Base-by-base conservation (phyloP, 768 basidiomycete species). In the Podaxis sp. region DNA sequence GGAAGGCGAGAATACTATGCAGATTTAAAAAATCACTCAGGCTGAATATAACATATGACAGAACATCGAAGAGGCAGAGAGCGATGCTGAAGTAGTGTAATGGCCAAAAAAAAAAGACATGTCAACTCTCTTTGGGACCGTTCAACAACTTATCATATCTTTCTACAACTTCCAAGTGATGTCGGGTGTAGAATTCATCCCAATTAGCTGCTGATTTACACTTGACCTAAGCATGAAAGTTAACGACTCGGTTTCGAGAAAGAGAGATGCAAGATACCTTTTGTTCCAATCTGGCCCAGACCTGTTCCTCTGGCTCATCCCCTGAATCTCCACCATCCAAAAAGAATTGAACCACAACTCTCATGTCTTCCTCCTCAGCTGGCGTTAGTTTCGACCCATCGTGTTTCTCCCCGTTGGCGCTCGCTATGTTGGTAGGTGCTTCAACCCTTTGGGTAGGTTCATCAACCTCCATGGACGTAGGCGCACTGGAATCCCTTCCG, bases 321-420 rank as follows among this genome's bases (percentile, higher is more conserved):
- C 83, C 79, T 11, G 81, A 81, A 44, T 77, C 74, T 17, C 74
- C 77, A 8, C 80, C 82, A 11, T 80, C 78, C 3, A 74, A 77
- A 66, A 90, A 86, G 66, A 87, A 90, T 10, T 72, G 70, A 6
- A 82, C 78, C 40, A 90, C 77, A 2, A 74, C 69, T 17, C 82
- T 74, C n/a, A 88, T 73, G 69, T 88, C 85, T 54, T 78, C 72
- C 62, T 78, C 71, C 62, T 70, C 61, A 17, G 49, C 30, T 30
- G 44, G 54, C 11, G 44, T 62, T 12, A 37, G 50, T 22, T 24
- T 17, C n/a, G n/a, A 3, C 12, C n/a, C 44, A 30, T 15, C 17
- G 12, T 10, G 12, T 44, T 60, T 28, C 49, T 59, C 51, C 24
- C 36, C 15, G 30, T 17, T 20, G 1, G 2, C 13, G 8, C 48